These are phyloP conservation scores for Lentinula sp. DNA, from an alignment of 768 basidiomycete species.

Conservation along the genomic window DNA sequence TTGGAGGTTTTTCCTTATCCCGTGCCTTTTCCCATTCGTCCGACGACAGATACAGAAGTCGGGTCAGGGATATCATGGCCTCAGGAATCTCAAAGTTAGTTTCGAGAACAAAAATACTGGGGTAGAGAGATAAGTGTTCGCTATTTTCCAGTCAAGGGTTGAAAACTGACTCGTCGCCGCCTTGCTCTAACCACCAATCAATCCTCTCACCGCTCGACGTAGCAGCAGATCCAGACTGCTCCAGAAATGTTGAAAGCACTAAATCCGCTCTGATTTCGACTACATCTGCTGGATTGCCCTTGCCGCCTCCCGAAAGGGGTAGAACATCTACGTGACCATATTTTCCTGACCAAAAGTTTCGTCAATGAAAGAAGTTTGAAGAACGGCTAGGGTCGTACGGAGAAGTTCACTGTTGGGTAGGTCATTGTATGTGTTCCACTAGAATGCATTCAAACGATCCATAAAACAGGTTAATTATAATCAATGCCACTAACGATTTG, in stretches of 20 bases:
- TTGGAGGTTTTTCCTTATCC: slow-evolving; percentile 67
- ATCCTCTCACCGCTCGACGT: slow-evolving; percentile 49
- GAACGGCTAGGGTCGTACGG: slow-evolving; percentile 29
- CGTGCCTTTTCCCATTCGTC: slow-evolving; percentile 55
- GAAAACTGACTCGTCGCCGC: slow-evolving; percentile 75
- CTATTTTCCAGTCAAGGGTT: not conserved
- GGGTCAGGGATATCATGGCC: slow-evolving; percentile 57
- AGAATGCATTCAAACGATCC: not conserved
- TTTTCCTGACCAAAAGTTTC: slow-evolving; percentile 17
- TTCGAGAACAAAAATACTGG: slow-evolving; percentile 52
- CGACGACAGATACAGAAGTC: slow-evolving; percentile 50
- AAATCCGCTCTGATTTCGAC: slow-evolving; percentile 73
- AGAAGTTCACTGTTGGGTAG: slow-evolving; percentile 90
- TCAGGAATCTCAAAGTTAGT: slow-evolving; percentile 45
- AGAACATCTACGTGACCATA: slow-evolving; percentile 90
- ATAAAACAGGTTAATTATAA: not conserved
- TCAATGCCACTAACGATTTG: slow-evolving; percentile 66
- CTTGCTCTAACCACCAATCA: slow-evolving; percentile 91
- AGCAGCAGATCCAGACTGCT: not conserved
- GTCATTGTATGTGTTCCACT: slow-evolving; percentile 97
- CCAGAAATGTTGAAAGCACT: slow-evolving; percentile 36
- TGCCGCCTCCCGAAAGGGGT: slow-evolving; percentile 37
- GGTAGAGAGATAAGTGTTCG: not conserved
- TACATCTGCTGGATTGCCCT: slow-evolving; percentile 76
- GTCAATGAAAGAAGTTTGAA: not conserved